Conservation (phyloP, 2,329 filamentous ascomycete species). For the Aspergillus viridinutans region DNA sequence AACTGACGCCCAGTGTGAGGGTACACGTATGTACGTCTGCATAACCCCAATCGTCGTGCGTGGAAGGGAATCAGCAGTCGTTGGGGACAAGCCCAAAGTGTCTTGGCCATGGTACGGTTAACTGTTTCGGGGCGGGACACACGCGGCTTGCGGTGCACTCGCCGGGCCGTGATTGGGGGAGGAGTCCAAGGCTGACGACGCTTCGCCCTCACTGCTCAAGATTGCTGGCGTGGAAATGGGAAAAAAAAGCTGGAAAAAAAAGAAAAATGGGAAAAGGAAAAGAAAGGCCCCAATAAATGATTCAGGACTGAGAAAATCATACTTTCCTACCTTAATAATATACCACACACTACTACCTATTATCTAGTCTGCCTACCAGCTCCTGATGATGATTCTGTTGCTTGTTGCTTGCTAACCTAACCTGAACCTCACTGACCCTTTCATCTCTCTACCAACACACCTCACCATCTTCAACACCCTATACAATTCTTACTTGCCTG, state of each 20-base stretch:
- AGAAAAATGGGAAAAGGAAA: neutral
- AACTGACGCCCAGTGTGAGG: neutral
- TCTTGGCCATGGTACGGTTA: conserved; percentile 26
- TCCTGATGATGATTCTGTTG: neutral
- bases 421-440: neutral
- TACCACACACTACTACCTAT: neutral
- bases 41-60: neutral
- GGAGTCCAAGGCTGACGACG: conserved; percentile 34
- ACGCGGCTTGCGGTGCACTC: conserved; percentile 33
- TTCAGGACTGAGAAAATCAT: neutral
- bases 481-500: conserved; percentile 7
- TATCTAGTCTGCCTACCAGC: too few relatives aligned
- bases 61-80: conserved; percentile 1
- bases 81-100: conserved; percentile 14
- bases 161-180: conserved; percentile 33
- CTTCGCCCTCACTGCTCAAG: conserved; percentile 16
- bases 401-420: neutral
- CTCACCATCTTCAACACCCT: conserved; percentile 7
- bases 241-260: conserved; percentile 7
- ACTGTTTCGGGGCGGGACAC: conserved; percentile 28
- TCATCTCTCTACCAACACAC: neutral
- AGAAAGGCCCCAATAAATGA: neutral
- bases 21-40: neutral
- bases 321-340: neutral
- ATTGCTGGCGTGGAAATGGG: conserved; percentile 7